Conservation (phyloP, 2,329 filamentous ascomycete species). For the Nemania sp. region DNA sequence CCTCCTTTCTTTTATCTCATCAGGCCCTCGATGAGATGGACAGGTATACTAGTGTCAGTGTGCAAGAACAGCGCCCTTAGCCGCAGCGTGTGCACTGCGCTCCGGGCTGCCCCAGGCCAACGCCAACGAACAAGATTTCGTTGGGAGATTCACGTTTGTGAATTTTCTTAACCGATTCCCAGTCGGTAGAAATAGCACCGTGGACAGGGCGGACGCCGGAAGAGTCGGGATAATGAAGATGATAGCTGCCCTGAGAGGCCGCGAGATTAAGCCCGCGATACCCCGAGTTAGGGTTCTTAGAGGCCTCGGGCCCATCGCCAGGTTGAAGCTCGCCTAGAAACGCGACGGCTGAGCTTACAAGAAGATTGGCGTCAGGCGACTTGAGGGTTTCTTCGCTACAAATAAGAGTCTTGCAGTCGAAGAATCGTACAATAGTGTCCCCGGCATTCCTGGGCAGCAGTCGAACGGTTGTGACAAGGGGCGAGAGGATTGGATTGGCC, state of each 20-base stretch:
- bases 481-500: not conserved
- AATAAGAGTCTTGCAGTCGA: slow-evolving; percentile 12
- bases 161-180: slow-evolving; percentile 13
- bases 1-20: too few relatives aligned
- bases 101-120: slow-evolving; percentile 8
- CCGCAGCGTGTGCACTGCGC: too few relatives aligned
- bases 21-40: too few relatives aligned
- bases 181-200: not conserved
- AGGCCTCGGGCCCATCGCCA: not conserved
- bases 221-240: slow-evolving; percentile 24
- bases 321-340: slow-evolving; percentile 26
- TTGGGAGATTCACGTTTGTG: not conserved
- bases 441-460: not conserved
- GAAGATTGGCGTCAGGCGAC: not conserved
- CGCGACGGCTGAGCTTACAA: slow-evolving; percentile 12
- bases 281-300: not conserved
- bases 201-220: not conserved
- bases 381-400: not conserved
- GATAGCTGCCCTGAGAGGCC: slow-evolving; percentile 6
- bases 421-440: slow-evolving; percentile 18
- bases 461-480: not conserved
- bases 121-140: slow-evolving; percentile 19
- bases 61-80: too few relatives aligned
- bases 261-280: slow-evolving; percentile 20
- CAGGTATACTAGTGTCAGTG: too few relatives aligned